Evolutionary conservation across 495 filamentous ascomycete species (phyloP), one percentile per base, ranked within the genome.

Genomic region (Cryomyces minteri): DNA sequence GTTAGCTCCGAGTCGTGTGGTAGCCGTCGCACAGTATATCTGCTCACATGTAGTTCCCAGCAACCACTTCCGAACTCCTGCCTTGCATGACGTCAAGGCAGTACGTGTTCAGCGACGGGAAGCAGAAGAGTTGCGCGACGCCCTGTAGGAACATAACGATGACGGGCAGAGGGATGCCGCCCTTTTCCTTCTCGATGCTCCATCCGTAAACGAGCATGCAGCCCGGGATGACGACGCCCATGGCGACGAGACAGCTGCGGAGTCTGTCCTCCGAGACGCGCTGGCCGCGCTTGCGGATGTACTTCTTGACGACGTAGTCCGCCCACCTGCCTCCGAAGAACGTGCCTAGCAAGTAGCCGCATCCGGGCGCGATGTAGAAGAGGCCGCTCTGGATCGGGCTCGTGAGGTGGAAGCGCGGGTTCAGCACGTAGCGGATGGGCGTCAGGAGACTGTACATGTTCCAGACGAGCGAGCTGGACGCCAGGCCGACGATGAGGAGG

Each of bases 181-280:
- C 80, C 5, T 72, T 67, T 33, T 64, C 57, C 53, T 76, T 73
- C 52, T 86, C 76, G 5, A 86, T 67, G 4, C 68, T 70, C 79
- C 81, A 84, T 11, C 80, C 80, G 51, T 84, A 85, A 7, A 82
- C 58, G 11, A 84, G 65, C 51, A 84, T 73, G 53, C 76, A 80
- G 0, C 59, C 68, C 0, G 80, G 79, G 28, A 82, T 73, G 4
- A 74, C 62, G 32, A 74, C 52, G 0, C 72, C 71, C 52, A 82
- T 62, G 49, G 77, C 76, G 0, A 69, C 59, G 2, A 84, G 45
- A 41, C 74, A 72, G 4, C 72, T 73, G 31, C 74, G 71, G 40
- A 84, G 62, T 25, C 80, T 65, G 55, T 87, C 34, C 34, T 37
- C 9, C 34, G 34, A 12, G 34, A 37, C 9, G 8, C 34, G 34